A percentile compares a stretch with the other conserved stretches of the same genome.
Evolutionary conservation across 2,329 filamentous ascomycete species (phyloP).

Genomic region (Hypoxylon sp.): DNA sequence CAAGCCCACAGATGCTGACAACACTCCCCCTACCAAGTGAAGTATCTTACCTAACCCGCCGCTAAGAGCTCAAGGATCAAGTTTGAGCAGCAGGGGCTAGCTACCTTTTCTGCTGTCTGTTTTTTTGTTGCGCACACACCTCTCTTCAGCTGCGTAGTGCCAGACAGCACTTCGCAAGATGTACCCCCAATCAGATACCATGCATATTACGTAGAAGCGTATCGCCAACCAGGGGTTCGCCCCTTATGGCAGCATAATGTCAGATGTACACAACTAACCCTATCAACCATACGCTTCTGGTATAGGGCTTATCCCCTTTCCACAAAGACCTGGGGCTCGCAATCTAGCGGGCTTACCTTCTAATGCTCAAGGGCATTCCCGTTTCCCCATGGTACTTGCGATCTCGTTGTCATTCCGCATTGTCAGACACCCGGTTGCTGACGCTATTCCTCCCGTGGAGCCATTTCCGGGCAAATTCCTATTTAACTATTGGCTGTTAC

Average conservation of each 20-base stretch:
- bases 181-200: conserved; percentile 35
- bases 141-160: conserved; percentile 24
- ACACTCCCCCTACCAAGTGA: conserved; percentile 15
- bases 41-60: conserved; percentile 45
- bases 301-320: conserved; percentile 40
- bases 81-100: conserved; percentile 20
- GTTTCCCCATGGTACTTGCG: conserved; percentile 31
- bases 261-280: conserved; percentile 35
- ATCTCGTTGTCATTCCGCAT: conserved; percentile 23
- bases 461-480: conserved; percentile 14
- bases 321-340: conserved; percentile 35
- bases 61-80: conserved; percentile 36
- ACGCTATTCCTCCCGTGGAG: conserved; percentile 27
- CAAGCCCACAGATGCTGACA: conserved; percentile 40
- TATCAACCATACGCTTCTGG: conserved; percentile 29
- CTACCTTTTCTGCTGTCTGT: conserved; percentile 12
- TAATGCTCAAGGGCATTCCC: conserved; percentile 36
- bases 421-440: conserved; percentile 15
- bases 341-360: conserved; percentile 41
- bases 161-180: conserved; percentile 32
- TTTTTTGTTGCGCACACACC: conserved; percentile 31
- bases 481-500: conserved; percentile 1
- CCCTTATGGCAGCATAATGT: conserved; percentile 30
- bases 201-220: conserved; percentile 13
- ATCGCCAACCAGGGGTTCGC: conserved; percentile 10